Base-by-base conservation (phyloP, 2,329 filamentous ascomycete species). In the Mycosphaerella arachidis region DNA sequence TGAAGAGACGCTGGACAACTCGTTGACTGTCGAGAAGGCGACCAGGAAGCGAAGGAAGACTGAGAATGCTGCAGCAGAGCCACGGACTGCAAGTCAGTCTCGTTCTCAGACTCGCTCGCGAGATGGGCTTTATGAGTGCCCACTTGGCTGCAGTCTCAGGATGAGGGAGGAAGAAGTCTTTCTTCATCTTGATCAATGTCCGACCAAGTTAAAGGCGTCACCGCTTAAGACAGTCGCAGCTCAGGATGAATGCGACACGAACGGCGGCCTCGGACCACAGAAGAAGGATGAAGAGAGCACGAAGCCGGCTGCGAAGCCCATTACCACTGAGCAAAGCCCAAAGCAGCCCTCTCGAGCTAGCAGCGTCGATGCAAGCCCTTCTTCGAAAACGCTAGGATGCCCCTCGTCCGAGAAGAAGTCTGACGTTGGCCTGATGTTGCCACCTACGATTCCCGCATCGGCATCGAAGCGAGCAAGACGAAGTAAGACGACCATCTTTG, bases 21-120 rank as follows among this genome's bases (percentile, higher is more conserved):
- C 75, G 60, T 65, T 74, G 61, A 51, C 63, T 60, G 59, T 77
- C 62, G 70, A 81, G 76, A 74, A 77, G 71, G 66, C 69, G 13
- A 65, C 60, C 5, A 76, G 71, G 20, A 81, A 78, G 66, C 74
- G 79, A 60, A 73, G 74, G 20, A 73, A 73, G 59, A 73, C 67
- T 3, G 58, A 56, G 9, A 24, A n/a, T 55, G 35, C 51, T 8
- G 53, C 33, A 9, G 10, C 46, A 53, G 27, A 57, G 16, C 1
- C 50, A 46, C 27, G 30, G 5, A 12, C 37, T 31, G 18, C 46
- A 27, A 20, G 37, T 6, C 45, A 53, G 20, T 31, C 50, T 18
- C 20, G 29, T 27, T 18, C n/a, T 40, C 20, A 31, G 29, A 43
- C 16, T 10, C 18, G 18, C 50, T 31, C 50, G 10, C 50, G n/a